Percentiles rank a stretch among this genome's conserved stretches.
Conservation (phyloP, 441 rosid species). For the Populus hybrid region DNA sequence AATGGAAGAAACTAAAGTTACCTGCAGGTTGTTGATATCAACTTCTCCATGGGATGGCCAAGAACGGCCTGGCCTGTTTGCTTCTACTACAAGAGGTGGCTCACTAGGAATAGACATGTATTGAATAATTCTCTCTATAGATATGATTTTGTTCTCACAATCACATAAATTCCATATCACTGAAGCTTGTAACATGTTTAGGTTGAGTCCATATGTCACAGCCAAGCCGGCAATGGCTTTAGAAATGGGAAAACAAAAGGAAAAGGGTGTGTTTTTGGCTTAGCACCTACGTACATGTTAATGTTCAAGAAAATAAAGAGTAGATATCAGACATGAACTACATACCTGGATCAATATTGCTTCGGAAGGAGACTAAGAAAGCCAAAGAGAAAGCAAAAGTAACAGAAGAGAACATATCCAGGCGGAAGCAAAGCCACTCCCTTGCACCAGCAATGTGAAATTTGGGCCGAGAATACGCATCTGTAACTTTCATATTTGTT, state of each 20-base stretch:
- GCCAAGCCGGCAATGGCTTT: slow-evolving; percentile 82
- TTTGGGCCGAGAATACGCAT: slow-evolving; percentile 64
- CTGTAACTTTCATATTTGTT: slow-evolving; percentile 34
- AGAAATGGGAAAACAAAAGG: slow-evolving; percentile 5
- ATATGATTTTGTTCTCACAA: slow-evolving; percentile 76
- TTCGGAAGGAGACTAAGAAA: slow-evolving; percentile 61
- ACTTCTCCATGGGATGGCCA: too few relatives aligned
- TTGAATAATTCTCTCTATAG: slow-evolving; percentile 88
- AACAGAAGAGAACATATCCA: slow-evolving; percentile 63
- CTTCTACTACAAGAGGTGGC: slow-evolving; percentile 71
- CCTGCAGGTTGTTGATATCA: slow-evolving; percentile 47
- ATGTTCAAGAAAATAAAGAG: neutral
- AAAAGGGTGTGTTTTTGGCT: neutral
- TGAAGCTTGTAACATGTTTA: slow-evolving; percentile 64
- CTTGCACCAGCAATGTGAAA: slow-evolving; percentile 67
- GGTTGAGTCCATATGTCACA: slow-evolving; percentile 77
- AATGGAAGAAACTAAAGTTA: slow-evolving; percentile 17
- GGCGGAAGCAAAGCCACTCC: slow-evolving; percentile 87
- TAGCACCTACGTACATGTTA: neutral
- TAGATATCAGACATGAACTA: neutral
- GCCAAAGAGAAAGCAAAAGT: slow-evolving; percentile 68
- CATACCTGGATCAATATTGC: slow-evolving; percentile 77
- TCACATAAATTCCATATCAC: slow-evolving; percentile 60
- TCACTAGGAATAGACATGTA: slow-evolving; percentile 65
- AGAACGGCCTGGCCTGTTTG: slow-evolving; percentile 40